phyloP scores from a whole-genome alignment of 2,329 filamentous ascomycete genomes.

The Fusarium sp. region DNA sequence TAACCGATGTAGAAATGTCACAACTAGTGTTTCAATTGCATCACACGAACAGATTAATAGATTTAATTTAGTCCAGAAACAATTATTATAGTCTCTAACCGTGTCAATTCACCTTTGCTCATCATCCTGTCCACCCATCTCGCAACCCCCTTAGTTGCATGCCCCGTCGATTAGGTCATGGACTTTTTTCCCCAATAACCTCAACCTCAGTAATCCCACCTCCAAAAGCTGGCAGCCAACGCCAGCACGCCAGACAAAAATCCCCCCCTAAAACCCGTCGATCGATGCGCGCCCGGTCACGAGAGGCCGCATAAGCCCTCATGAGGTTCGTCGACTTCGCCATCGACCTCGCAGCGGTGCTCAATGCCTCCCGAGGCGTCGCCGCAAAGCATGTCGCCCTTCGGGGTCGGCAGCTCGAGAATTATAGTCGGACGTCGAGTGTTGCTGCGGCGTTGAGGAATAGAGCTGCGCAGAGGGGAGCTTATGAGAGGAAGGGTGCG shows the following conservation, averaged over 20 bases:
- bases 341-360: slow-evolving; percentile 77
- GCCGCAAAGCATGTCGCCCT: slow-evolving; percentile 72
- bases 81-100: background rate
- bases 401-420: slow-evolving; percentile 65
- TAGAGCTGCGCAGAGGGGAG: slow-evolving; percentile 21
- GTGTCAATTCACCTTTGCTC: background rate
- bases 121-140: background rate
- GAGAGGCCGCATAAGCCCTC: slow-evolving; percentile 40
- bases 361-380: slow-evolving; percentile 76
- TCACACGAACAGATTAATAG: fast-evolving
- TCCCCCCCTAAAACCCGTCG: background rate
- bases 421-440: slow-evolving; percentile 60
- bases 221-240: slow-evolving; percentile 30
- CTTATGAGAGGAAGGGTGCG: slow-evolving; percentile 6
- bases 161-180: slow-evolving; percentile 42
- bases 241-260: slow-evolving; percentile 28
- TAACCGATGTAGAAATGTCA: background rate
- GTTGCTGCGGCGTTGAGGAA: slow-evolving; percentile 52
- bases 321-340: slow-evolving; percentile 74
- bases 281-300: slow-evolving; percentile 41
- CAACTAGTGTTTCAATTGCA: background rate
- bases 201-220: slow-evolving; percentile 22
- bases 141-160: slow-evolving; percentile 48
- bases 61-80: background rate
- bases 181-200: slow-evolving; percentile 30